Base-by-base conservation (phyloP, 1,284 basidiomycete species). In the Clitocybe nebularis region DNA sequence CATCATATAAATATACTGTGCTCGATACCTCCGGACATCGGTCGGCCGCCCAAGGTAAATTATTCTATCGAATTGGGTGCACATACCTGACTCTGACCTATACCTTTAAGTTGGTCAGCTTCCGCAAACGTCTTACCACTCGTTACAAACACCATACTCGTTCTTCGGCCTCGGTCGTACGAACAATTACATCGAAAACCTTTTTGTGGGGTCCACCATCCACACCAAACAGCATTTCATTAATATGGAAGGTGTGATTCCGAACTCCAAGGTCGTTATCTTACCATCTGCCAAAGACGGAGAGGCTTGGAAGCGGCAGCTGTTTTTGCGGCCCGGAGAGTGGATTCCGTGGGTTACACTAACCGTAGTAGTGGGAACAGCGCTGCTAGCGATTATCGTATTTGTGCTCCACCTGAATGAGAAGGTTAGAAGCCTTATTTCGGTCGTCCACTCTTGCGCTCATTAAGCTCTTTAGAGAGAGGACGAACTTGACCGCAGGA, bases 121-220 rank as follows among this genome's bases (percentile, higher is more conserved):
- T 3, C 85, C 95, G 1, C 93, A 96, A 60, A 91, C 91, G 1
- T 79, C 85, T 0, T 98, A 98, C 58, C 87, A 95, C 38, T 74
- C 93, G 6, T 77, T 99, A 7, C 77, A 85, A 38, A 87, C 91
- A 1, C 95, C 96, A 0, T 97, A 97, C 59, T 81, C 91, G 2
- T 97, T 94, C 75, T 92, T 99, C 58, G 96, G 96, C 0, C 81
- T 99, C 2, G 96, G 96, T 0, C 80, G 96, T 32, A 99, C 95
- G n/a, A 99, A 99, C 68, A 99, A 99, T 64, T 99, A 99, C 66
- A 92, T 99, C 57, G 96, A 99, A 72, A 94, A 93, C 59, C 75
- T 96, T 3, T 93, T 93, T 59, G 87, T 95, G 6, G 93, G 93
- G 9, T 85, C 89, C 1, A 94, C 92, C 3, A 75, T 89, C 21